phyloP scores from a whole-genome alignment of 2,329 filamentous ascomycete species.

The Ophiostoma populinum region DNA sequence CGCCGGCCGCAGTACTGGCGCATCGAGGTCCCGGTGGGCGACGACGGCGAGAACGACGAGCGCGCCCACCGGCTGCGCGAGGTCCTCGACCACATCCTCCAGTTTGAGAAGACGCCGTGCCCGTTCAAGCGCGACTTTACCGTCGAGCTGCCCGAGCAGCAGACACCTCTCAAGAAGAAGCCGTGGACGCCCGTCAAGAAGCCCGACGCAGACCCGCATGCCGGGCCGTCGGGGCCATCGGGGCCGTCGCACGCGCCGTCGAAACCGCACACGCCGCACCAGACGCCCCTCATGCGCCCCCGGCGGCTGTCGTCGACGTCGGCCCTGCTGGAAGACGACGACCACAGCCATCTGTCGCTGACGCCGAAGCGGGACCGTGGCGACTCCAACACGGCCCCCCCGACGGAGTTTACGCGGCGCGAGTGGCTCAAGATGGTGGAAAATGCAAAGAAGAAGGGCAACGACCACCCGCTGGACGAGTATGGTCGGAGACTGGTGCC shows the following conservation, averaged over 20 bases:
- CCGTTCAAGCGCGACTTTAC: slow-evolving; percentile 68
- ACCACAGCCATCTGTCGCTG: not conserved
- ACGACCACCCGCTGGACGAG: slow-evolving; percentile 9
- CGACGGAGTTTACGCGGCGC: slow-evolving; percentile 6
- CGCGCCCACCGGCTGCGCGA: slow-evolving; percentile 50
- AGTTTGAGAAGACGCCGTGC: slow-evolving; percentile 77
- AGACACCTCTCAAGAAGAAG: slow-evolving; percentile 46
- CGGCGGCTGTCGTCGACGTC: not conserved
- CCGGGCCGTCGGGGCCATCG: too few relatives aligned
- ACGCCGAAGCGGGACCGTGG: not conserved
- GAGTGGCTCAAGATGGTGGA: slow-evolving; percentile 11
- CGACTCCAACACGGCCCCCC: not conserved
- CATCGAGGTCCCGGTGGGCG: slow-evolving; percentile 61
- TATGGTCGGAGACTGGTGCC: slow-evolving; percentile 9
- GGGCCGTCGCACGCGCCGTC: too few relatives aligned
- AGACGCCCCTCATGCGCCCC: too few relatives aligned
- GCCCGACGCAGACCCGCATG: slow-evolving; percentile 14
- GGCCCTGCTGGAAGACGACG: not conserved
- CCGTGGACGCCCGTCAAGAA: slow-evolving; percentile 44
- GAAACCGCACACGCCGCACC: slow-evolving; percentile 7
- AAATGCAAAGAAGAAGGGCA: slow-evolving; percentile 2
- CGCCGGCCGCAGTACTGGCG: slow-evolving; percentile 74
- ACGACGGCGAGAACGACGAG: slow-evolving; percentile 39
- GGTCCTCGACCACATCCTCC: slow-evolving; percentile 54
- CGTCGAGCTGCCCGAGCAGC: slow-evolving; percentile 53